Base-by-base conservation (phyloP, 2,329 filamentous ascomycete species). In the Trichoderma sp. region DNA sequence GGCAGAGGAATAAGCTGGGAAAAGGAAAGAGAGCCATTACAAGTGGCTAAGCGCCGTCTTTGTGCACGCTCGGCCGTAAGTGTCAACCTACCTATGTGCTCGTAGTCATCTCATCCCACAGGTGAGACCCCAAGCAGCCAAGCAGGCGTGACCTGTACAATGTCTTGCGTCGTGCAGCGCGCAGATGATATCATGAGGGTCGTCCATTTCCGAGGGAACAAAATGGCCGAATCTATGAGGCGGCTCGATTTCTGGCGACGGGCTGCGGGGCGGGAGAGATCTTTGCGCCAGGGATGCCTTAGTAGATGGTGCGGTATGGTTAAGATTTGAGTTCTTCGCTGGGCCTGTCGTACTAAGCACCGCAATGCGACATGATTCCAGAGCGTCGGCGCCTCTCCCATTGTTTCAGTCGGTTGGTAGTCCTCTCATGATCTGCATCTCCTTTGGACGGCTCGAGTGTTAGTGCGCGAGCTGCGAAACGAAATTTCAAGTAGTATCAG, bases 91-190 rank as follows among this genome's bases (percentile, higher is more conserved):
- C 35, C 35, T 7, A 38, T n/a, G 27, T 35, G 33, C 24, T 45
- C n/a, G 31, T 53, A 71, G 53, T 33, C 68, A 50, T 63, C 68
- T 24, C 59, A 33, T 63, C 68, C 16, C 56, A 33, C 56, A 41
- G 59, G 38, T 63, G 68, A 72, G 38, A 63, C 68, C 53, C 31
- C 68, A 33, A 53, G 27, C 68, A 35, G 29, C 31, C 68, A 33
- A 53, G 27, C 68, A 35, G 29, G 14, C 41, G 60, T 35, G 59
- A 65, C 29, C 53, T 73, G 29, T 64, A 35, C 16, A 38, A 53
- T 73, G 60, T 65, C 60, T 73, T 65, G 60, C 41, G 29, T 65
- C 60, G 60, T 62, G 71, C 38, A 27, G 18, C 16, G 31, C 71
- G 38, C 69, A 53, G 38, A 38, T 56, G 60, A 53, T 27, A 33